These are phyloP conservation scores for Fraxinus anomala DNA, from an alignment of 257 asterid genomes.

Conservation along the genomic window DNA sequence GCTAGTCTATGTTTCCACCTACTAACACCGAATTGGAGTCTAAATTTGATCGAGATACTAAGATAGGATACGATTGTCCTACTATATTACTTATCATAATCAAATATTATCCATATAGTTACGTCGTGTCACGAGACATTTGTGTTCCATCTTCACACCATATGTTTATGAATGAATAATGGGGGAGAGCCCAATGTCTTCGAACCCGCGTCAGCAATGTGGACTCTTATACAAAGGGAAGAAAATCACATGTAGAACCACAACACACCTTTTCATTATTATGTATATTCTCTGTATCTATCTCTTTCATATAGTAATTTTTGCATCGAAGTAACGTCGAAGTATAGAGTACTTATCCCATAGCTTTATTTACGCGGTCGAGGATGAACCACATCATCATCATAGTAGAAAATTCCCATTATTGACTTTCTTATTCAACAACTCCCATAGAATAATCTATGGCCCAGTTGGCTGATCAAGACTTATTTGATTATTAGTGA, in stretches of 20 bases:
- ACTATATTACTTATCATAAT: neutral
- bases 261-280: too few species aligned
- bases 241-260: neutral
- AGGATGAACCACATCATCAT: constrained; percentile 23
- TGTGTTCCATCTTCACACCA: neutral
- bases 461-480: neutral
- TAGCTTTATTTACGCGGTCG: too few species aligned
- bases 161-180: neutral
- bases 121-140: neutral
- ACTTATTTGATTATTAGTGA: neutral
- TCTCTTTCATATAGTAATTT: too few species aligned
- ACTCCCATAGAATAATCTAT: neutral
- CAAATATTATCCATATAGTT: too few species aligned
- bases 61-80: neutral
- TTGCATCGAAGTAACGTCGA: too few species aligned
- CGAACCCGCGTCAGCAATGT: neutral
- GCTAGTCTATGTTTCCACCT: neutral
- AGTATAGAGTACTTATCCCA: neutral
- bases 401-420: neutral
- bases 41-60: too few species aligned
- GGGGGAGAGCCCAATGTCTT: neutral
- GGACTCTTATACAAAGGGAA: neutral
- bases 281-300: too few species aligned
- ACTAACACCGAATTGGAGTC: neutral
- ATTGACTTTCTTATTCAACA: neutral